Evolutionary conservation across 164 flowering plant genomes (phyloP).

Genomic region (Cinnamomum chago): DNA sequence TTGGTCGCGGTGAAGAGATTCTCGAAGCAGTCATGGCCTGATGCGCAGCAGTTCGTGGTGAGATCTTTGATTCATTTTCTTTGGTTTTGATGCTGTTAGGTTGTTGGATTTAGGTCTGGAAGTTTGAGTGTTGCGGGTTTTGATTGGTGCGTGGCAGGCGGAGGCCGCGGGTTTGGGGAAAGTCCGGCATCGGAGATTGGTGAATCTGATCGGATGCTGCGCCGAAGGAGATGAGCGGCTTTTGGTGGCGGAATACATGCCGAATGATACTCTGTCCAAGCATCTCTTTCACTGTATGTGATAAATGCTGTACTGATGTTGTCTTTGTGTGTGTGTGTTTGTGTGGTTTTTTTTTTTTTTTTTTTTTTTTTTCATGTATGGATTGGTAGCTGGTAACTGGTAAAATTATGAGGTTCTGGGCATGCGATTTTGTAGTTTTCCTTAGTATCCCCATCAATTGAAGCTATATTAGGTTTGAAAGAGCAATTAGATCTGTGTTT

Average conservation of each 20-base stretch:
- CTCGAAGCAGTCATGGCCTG: conserved; percentile 80
- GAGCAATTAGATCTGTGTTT: too few relatives aligned
- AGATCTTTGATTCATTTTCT: conserved; percentile 1
- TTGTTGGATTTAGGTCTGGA: not conserved
- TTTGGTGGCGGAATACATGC: too few relatives aligned
- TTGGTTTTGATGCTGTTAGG: not conserved
- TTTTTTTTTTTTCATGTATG: too few relatives aligned
- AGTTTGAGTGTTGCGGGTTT: not conserved
- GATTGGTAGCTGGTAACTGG: too few relatives aligned
- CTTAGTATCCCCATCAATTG: too few relatives aligned
- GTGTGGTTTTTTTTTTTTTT: too few relatives aligned
- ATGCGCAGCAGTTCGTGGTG: conserved; percentile 64
- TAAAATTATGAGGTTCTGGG: too few relatives aligned
- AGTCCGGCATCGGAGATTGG: conserved; percentile 66
- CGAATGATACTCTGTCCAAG: too few relatives aligned
- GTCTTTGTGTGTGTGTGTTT: not conserved
- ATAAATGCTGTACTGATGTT: not conserved
- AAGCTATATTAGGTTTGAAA: too few relatives aligned
- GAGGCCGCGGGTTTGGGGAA: conserved; percentile 82
- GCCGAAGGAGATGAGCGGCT: conserved; percentile 86
- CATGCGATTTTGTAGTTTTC: too few relatives aligned
- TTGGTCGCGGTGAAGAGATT: conserved; percentile 75
- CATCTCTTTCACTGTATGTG: conserved; percentile 74
- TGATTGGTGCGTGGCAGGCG: conserved; percentile 23
- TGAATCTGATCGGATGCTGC: conserved; percentile 79